Percentiles rank a stretch among this genome's conserved stretches.
phyloP scores from a whole-genome alignment of 352 stramenopile genomes.

The Phytophthora aleatoria region DNA sequence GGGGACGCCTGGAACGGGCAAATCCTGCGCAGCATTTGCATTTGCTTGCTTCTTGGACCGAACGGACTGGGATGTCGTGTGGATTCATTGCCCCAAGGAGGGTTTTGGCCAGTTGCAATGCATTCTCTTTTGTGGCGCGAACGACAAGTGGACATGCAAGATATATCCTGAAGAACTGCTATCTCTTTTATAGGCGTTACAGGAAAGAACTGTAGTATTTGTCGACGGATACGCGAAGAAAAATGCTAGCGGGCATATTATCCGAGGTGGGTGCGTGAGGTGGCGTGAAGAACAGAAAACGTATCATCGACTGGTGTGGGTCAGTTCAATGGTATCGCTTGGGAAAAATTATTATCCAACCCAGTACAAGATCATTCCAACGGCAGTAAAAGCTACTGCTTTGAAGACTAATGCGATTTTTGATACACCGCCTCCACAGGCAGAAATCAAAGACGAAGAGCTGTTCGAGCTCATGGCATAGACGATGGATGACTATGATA shows the following conservation, averaged over 20 bases:
- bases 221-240: constrained; percentile 14
- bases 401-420: constrained; percentile 7
- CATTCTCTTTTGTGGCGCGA: constrained; percentile 8
- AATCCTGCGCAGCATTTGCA: constrained; percentile 18
- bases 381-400: neutral
- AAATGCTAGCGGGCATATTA: neutral
- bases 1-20: neutral
- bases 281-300: constrained; percentile 1
- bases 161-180: neutral
- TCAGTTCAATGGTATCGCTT: constrained; percentile 9
- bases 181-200: constrained; percentile 1
- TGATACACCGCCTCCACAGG: neutral
- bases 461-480: constrained; percentile 12
- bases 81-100: constrained; percentile 9
- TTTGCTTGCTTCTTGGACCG: constrained; percentile 18
- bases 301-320: constrained; percentile 8
- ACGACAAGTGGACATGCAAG: constrained; percentile 1
- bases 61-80: constrained; percentile 10
- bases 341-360: constrained; percentile 2
- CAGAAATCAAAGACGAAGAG: constrained; percentile 1
- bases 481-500: constrained; percentile 16
- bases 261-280: constrained; percentile 1
- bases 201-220: constrained; percentile 8
- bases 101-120: neutral
- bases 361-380: neutral